These are phyloP conservation scores for Puccinia hordei DNA, from an alignment of 1,284 basidiomycete genomes.

Conservation along the genomic window DNA sequence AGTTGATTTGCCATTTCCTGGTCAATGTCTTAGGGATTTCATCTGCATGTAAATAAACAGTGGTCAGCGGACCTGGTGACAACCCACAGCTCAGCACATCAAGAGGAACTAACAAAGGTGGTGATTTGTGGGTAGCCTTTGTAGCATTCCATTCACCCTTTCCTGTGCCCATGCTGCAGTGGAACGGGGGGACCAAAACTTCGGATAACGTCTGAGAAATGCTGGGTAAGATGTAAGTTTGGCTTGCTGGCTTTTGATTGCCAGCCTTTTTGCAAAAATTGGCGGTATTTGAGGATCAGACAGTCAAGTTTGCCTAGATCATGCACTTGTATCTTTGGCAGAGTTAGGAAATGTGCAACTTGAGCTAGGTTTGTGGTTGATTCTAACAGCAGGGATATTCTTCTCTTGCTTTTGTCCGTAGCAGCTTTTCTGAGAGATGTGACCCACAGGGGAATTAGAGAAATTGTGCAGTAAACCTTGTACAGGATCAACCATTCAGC, in stretches of 20 bases:
- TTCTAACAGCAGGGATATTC: no score
- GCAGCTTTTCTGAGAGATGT: background rate
- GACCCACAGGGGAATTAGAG: background rate
- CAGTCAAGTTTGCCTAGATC: background rate
- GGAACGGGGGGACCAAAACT: no score
- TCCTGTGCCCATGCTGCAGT: no score
- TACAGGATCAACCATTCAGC: no score
- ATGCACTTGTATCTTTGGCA: background rate
- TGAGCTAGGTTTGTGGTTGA: no score
- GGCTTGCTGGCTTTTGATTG: background rate
- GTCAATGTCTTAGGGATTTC: background rate
- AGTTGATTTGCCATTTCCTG: background rate
- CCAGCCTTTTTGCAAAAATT: background rate
- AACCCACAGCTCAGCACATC: background rate
- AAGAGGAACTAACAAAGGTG: background rate
- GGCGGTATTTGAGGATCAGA: background rate
- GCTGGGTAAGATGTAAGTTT: background rate
- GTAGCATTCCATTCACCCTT: no score
- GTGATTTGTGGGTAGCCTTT: background rate
- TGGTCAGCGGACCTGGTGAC: no score
- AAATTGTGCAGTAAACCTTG: background rate
- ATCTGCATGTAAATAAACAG: background rate
- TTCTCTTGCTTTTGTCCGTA: background rate
- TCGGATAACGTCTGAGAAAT: background rate
- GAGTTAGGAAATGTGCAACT: background rate